phyloP scores from a whole-genome alignment of 306 rosid genomes.

The Argentina anserina region DNA sequence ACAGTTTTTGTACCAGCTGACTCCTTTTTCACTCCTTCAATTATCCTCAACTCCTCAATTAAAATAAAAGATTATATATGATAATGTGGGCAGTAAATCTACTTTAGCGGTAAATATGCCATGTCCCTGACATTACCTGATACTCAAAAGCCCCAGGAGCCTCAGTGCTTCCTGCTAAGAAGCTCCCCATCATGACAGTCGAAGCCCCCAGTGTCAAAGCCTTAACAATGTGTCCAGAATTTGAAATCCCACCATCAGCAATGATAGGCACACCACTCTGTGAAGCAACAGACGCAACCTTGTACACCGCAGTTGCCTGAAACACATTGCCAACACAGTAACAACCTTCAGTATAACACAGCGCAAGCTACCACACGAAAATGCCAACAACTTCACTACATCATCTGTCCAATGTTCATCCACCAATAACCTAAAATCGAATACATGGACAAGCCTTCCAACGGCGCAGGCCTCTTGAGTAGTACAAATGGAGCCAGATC shows the following conservation, averaged over 20 bases:
- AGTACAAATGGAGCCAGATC: slow-evolving; percentile 93
- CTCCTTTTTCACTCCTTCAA: too few species aligned
- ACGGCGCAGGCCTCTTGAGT: slow-evolving; percentile 98
- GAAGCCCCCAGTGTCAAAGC: slow-evolving; percentile 84
- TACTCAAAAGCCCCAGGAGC: slow-evolving; percentile 78
- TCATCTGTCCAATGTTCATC: too few species aligned
- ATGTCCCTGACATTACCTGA: slow-evolving; percentile 46
- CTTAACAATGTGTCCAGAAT: slow-evolving; percentile 87
- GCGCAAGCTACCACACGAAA: too few species aligned
- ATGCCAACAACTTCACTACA: too few species aligned
- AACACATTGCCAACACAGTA: background rate
- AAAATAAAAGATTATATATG: too few species aligned
- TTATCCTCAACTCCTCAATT: too few species aligned
- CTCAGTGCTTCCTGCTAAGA: slow-evolving; percentile 85
- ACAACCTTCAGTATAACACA: background rate
- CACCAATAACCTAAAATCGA: too few species aligned
- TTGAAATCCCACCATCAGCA: slow-evolving; percentile 95
- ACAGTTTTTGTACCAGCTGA: too few species aligned
- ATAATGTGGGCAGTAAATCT: background rate
- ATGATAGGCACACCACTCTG: slow-evolving; percentile 75
- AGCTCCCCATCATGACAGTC: slow-evolving; percentile 96
- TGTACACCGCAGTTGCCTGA: slow-evolving; percentile 85
- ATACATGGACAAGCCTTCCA: slow-evolving; percentile 92
- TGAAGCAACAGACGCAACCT: slow-evolving; percentile 75
- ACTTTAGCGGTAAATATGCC: background rate